Evolutionary conservation across 2,329 filamentous ascomycete genomes (phyloP).

Genomic region (Paraphoma chrysanthemicola): DNA sequence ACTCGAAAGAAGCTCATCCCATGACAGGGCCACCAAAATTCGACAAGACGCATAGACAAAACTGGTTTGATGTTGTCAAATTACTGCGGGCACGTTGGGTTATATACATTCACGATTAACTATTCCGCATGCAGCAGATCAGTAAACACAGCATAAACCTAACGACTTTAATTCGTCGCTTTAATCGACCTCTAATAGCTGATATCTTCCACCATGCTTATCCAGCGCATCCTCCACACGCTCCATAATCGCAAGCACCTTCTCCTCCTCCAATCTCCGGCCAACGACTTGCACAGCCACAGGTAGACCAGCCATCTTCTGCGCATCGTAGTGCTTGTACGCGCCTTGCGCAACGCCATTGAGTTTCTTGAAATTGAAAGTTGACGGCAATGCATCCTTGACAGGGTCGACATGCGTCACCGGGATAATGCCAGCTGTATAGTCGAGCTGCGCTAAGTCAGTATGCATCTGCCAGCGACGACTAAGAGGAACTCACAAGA

Average conservation of each 20-base stretch:
- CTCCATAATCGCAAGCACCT: slow-evolving; percentile 82
- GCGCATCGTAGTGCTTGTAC: slow-evolving; percentile 84
- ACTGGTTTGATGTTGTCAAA: no score
- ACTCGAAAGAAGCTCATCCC: no score
- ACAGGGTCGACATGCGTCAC: slow-evolving; percentile 81
- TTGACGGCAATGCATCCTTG: slow-evolving; percentile 69
- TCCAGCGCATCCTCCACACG: slow-evolving; percentile 77
- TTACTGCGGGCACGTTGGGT: neutral
- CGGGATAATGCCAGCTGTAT: slow-evolving; percentile 81
- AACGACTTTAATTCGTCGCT: neutral
- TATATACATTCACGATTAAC: neutral
- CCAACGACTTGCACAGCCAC: slow-evolving; percentile 87
- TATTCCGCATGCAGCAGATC: neutral
- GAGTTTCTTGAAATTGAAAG: slow-evolving; percentile 68
- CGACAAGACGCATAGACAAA: no score
- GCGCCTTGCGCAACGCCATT: slow-evolving; percentile 84
- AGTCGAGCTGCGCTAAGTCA: slow-evolving; percentile 70
- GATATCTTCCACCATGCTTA: slow-evolving; percentile 57
- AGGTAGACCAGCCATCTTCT: slow-evolving; percentile 84
- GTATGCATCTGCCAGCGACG: neutral
- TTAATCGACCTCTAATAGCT: slow-evolving; percentile 56
- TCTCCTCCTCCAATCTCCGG: slow-evolving; percentile 82
- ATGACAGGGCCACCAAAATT: no score
- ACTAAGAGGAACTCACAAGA: slow-evolving; percentile 62
- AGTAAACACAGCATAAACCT: neutral